Evolutionary conservation across 1,139 yeast species (phyloP), one percentile per base, ranked within the genome.

Genomic region (Pichia sp.): DNA sequence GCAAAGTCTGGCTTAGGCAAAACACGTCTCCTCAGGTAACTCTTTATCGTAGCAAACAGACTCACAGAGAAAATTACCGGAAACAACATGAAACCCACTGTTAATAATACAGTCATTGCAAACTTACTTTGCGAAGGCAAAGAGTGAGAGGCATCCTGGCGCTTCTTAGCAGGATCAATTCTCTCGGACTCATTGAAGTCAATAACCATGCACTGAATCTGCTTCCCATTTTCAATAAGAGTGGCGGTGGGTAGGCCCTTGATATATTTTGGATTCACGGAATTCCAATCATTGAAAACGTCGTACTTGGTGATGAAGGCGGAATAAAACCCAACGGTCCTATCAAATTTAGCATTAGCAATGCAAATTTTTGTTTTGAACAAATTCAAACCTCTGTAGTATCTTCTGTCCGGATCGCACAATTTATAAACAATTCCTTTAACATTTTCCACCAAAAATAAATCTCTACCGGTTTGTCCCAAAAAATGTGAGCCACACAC

Each of bases 311-410:
- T 75, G 52, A 80, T 79, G 62, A 69, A 80, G 0, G 82, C 73
- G 0, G 85, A 80, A 64, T 74, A 77, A 63, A 80, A 80, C 5
- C 83, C 74, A 41, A 80, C 85, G 0, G 82, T 73, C 51, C 84
- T 75, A 68, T 92, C 98, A 67, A 88, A 85, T 55, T 83, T 78
- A 20, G 87, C 79, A 68, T 92, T 92, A 8, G 97, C 89, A 60
- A 89, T 73, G 7, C 83, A 66, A 4, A 81, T 73, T 56, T 86
- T 77, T 57, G 78, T 76, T 59, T 81, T 71, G 67, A 92, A 91
- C 57, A 66, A 68, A 12, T 64, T 55, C 54, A 92, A 75, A 0
- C 89, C 95, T 53, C 76, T 71, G 54, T 71, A 72, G 66, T 76
- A 92, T 30, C 64, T 71, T 34, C 74, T 73, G 2, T 75, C 69